Base-by-base conservation (phyloP, 805 yeast genomes). In the Kodamaea sagamina region DNA sequence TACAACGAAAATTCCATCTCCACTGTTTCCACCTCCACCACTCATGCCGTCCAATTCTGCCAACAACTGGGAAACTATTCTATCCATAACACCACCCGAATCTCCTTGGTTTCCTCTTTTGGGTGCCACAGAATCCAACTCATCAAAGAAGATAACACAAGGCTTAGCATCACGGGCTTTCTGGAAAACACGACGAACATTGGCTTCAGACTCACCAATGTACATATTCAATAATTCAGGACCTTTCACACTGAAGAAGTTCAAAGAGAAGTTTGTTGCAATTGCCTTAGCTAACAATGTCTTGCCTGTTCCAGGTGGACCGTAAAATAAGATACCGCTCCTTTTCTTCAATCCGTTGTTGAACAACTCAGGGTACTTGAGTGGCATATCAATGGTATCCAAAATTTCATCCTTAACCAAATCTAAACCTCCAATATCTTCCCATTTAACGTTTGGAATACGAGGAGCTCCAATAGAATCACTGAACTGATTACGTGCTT, bases 271-370 rank as follows among this genome's bases (percentile, higher is more conserved):
- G 52, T 90, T 88, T 0, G 97, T 88, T 2, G 99, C 99, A 53
- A 93, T 93, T 0, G 98, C 98, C 62, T 93, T 93, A 9, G 99
- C 99, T 46, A 93, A 72, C 21, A 93, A 71, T 0, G 99, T 93
- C 61, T 93, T 93, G 53, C 99, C 99, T 0, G 99, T 93, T 17
- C 99, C 99, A 0, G 99, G 99, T 0, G 99, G 99, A 0, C 99
- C 99, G 66, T 93, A 93, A 61, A 93, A 89, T 49, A 93, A 67
- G 28, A 93, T 86, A 38, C 99, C 99, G 57, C 95, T 84, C 63
- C 99, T 77, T 60, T 92, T 92, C 62, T 93, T 92, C 60, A 93
- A 78, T 0, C 98, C 98, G 36, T 82, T 82, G 39, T 82, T 77
- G 64, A 92, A 92, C 44, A 93, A 68, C 52, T 89, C 95, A 0